A percentile compares a stretch with the other conserved stretches of the same genome.
Evolutionary conservation across 2,329 filamentous ascomycete genomes (phyloP).

Genomic region (Fusarium camptoceras): DNA sequence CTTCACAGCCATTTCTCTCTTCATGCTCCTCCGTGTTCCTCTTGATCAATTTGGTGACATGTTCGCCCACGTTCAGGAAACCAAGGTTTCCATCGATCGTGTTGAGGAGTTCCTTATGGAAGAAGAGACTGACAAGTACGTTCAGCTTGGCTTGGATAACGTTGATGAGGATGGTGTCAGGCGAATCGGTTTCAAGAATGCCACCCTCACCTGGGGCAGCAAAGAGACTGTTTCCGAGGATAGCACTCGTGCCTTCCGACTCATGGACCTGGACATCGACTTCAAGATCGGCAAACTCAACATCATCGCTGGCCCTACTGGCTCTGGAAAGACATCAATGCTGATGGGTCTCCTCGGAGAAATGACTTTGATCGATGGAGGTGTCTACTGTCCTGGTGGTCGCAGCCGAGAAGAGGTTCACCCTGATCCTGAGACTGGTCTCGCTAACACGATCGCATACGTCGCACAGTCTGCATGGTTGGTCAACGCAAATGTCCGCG

Average conservation of each 20-base stretch:
- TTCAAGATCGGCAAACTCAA: slow-evolving; percentile 91
- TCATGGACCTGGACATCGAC: slow-evolving; percentile 84
- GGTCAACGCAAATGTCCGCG: slow-evolving; percentile 93
- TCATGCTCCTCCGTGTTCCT: slow-evolving; percentile 91
- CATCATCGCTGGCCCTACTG: slow-evolving; percentile 91
- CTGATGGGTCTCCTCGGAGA: slow-evolving; percentile 96
- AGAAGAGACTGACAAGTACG: slow-evolving; percentile 95
- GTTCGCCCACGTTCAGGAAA: slow-evolving; percentile 97
- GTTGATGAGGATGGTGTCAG: slow-evolving; percentile 75
- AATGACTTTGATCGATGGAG: slow-evolving; percentile 87
- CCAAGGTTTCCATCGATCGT: slow-evolving; percentile 95
- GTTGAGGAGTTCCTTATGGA: slow-evolving; percentile 94
- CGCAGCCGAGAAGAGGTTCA: slow-evolving; percentile 86
- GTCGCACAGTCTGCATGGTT: slow-evolving; percentile 98
- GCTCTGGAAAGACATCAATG: slow-evolving; percentile 94
- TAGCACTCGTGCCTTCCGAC: slow-evolving; percentile 79
- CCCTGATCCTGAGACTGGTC: slow-evolving; percentile 82
- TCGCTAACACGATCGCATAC: slow-evolving; percentile 94
- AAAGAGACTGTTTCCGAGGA: slow-evolving; percentile 71
- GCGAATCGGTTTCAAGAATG: slow-evolving; percentile 85
- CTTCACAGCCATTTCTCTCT: slow-evolving; percentile 95
- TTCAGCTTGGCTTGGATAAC: slow-evolving; percentile 79
- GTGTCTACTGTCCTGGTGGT: slow-evolving; percentile 86
- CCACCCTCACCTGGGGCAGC: slow-evolving; percentile 90
- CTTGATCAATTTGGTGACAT: slow-evolving; percentile 97